Conservation (phyloP, 176 grass and related monocot genomes). For the Areca catechu region DNA sequence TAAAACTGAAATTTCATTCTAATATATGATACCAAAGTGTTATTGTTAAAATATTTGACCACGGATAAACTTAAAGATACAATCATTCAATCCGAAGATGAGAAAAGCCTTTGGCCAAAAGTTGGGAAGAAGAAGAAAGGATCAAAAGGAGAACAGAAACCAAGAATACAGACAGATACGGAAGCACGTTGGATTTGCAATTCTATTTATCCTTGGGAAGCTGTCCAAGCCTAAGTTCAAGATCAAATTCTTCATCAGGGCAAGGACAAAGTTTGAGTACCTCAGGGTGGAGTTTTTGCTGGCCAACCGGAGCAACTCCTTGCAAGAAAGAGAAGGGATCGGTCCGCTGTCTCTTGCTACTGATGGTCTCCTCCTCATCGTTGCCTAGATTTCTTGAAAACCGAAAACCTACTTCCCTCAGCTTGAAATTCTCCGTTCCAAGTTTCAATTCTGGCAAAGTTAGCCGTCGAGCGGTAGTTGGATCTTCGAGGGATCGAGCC, state of each 20-base stretch:
- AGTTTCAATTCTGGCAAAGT: slow-evolving; percentile 12
- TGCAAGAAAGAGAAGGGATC: slow-evolving; percentile 18
- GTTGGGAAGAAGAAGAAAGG: too few relatives aligned
- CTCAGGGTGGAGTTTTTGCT: slow-evolving; percentile 13
- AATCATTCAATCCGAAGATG: too few relatives aligned
- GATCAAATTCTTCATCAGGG: slow-evolving; percentile 59
- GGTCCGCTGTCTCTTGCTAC: slow-evolving; percentile 37
- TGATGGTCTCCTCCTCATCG: slow-evolving; percentile 9
- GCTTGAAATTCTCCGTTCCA: slow-evolving; percentile 22
- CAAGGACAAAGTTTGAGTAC: slow-evolving; percentile 23
- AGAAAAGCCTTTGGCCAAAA: too few relatives aligned
- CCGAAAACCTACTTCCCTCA: slow-evolving; percentile 7
- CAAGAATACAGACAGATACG: slow-evolving; percentile 9
- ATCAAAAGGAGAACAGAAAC: slow-evolving; percentile 13
- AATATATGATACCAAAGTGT: too few relatives aligned
- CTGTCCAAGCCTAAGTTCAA: slow-evolving; percentile 70
- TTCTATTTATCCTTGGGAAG: slow-evolving; percentile 37
- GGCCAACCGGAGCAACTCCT: slow-evolving; percentile 19
- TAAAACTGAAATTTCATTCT: too few relatives aligned
- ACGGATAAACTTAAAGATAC: too few relatives aligned
- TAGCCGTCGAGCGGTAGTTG: neutral
- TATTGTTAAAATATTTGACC: too few relatives aligned
- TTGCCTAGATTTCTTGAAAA: neutral
- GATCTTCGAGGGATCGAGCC: slow-evolving; percentile 19
- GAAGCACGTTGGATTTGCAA: neutral